These are phyloP conservation scores for Paspalum vaginatum DNA, from an alignment of 176 grass and related monocot genomes.

Conservation along the genomic window DNA sequence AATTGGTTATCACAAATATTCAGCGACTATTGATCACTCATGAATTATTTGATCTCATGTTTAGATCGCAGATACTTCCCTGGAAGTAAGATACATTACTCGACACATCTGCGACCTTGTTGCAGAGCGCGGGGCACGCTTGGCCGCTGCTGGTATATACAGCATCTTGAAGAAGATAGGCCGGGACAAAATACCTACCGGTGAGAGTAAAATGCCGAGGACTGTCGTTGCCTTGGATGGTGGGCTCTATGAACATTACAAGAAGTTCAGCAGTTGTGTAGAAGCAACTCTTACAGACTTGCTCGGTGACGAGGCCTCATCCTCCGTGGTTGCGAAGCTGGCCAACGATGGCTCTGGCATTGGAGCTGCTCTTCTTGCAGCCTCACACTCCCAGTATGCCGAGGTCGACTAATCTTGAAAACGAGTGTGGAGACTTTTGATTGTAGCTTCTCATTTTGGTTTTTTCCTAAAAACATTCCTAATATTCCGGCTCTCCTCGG, in stretches of 20 bases:
- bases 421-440: constrained; percentile 9
- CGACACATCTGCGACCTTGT: constrained; percentile 83
- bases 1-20: background rate
- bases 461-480: constrained; percentile 29
- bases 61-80: constrained; percentile 67
- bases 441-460: constrained; percentile 38
- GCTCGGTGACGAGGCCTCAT: constrained; percentile 66
- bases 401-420: constrained; percentile 51
- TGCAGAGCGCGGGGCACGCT: constrained; percentile 72
- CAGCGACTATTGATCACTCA: constrained; percentile 20
- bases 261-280: constrained; percentile 74
- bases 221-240: constrained; percentile 82
- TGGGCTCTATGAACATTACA: constrained; percentile 89
- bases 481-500: constrained; percentile 29
- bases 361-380: constrained; percentile 75
- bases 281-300: constrained; percentile 73
- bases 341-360: constrained; percentile 88
- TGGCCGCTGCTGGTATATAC: constrained; percentile 81
- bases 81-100: constrained; percentile 82
- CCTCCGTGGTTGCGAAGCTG: constrained; percentile 66
- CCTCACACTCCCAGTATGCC: constrained; percentile 79
- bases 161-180: constrained; percentile 83
- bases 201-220: constrained; percentile 41
- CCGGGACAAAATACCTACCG: constrained; percentile 48
- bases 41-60: constrained; percentile 36